Evolutionary conservation across 1,284 basidiomycete genomes (phyloP).

Genomic region (Schizophyllum commune): DNA sequence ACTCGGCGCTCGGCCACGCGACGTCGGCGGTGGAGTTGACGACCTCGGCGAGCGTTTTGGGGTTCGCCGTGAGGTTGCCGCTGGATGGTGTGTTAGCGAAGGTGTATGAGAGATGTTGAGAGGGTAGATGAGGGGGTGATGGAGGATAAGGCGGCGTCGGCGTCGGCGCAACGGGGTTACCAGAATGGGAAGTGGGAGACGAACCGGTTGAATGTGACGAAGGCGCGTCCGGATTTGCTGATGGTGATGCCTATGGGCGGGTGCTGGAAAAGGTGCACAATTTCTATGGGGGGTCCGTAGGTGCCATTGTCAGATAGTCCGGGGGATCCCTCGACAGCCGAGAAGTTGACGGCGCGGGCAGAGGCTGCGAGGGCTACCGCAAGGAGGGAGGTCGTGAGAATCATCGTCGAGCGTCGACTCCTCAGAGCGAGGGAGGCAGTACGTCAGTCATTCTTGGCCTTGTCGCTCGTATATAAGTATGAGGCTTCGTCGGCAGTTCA

Average conservation of each 20-base stretch:
- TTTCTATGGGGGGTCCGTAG: slow-evolving; percentile 7
- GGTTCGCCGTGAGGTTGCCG: neutral
- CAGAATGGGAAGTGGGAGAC: too few relatives aligned
- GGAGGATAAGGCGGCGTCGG: neutral
- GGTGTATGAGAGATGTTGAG: neutral
- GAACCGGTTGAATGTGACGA: neutral
- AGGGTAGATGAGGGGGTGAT: too few relatives aligned
- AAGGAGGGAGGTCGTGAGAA: too few relatives aligned
- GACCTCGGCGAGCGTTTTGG: slow-evolving; percentile 7
- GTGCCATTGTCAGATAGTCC: slow-evolving; percentile 15
- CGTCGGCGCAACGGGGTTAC: too few relatives aligned
- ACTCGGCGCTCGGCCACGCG: slow-evolving; percentile 11
- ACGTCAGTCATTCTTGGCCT: too few relatives aligned
- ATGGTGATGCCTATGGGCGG: neutral
- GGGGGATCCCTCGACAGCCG: neutral
- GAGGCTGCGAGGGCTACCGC: too few relatives aligned
- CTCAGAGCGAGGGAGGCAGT: too few relatives aligned
- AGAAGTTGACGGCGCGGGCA: neutral
- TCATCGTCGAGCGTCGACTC: too few relatives aligned
- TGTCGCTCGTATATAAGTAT: too few relatives aligned
- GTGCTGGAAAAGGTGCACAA: neutral
- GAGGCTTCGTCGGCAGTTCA: too few relatives aligned
- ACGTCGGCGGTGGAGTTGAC: slow-evolving; percentile 8
- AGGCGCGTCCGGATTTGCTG: neutral
- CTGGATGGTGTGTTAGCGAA: neutral